phyloP scores from a whole-genome alignment of 1,284 basidiomycete genomes.

The Marasmius fiardii region DNA sequence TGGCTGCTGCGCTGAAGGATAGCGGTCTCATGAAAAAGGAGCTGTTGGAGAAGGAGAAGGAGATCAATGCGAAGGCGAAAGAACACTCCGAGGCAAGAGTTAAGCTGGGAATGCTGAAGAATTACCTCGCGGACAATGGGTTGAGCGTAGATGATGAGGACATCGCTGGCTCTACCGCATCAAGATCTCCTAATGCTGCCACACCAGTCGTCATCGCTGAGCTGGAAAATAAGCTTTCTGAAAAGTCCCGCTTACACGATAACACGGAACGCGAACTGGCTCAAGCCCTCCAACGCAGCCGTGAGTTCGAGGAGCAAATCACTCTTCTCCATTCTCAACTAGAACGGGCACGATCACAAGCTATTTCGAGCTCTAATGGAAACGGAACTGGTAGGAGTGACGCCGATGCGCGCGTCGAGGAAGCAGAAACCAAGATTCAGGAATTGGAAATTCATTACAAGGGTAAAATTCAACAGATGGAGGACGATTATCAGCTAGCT shows the following conservation, averaged over 20 bases:
- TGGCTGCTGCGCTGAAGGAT: constrained; percentile 72
- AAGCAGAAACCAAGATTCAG: constrained; percentile 71
- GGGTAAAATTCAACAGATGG: constrained; percentile 78
- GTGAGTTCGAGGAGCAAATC: constrained; percentile 72
- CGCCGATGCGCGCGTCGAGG: constrained; percentile 57
- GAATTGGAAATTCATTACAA: constrained; percentile 80
- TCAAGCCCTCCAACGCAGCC: constrained; percentile 58
- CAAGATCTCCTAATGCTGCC: constrained; percentile 35
- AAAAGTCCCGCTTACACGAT: constrained; percentile 71
- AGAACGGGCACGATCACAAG: constrained; percentile 46
- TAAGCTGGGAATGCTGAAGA: constrained; percentile 79
- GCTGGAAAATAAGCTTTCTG: constrained; percentile 73
- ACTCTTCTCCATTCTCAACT: constrained; percentile 63
- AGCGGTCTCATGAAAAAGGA: constrained; percentile 71
- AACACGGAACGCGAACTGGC: constrained; percentile 70
- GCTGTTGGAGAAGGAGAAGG: constrained; percentile 64
- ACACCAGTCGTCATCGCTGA: constrained; percentile 59
- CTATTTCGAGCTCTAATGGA: constrained; percentile 46
- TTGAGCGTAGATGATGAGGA: constrained; percentile 74
- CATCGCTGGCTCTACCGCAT: constrained; percentile 35
- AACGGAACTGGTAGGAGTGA: constrained; percentile 29
- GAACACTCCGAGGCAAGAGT: constrained; percentile 73
- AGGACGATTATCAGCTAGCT: constrained; percentile 93
- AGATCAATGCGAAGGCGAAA: constrained; percentile 65
- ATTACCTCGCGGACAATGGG: constrained; percentile 88